These are phyloP conservation scores for Cyanidium caldarium DNA, from an alignment of 23 red algal species.

Conservation along the genomic window DNA sequence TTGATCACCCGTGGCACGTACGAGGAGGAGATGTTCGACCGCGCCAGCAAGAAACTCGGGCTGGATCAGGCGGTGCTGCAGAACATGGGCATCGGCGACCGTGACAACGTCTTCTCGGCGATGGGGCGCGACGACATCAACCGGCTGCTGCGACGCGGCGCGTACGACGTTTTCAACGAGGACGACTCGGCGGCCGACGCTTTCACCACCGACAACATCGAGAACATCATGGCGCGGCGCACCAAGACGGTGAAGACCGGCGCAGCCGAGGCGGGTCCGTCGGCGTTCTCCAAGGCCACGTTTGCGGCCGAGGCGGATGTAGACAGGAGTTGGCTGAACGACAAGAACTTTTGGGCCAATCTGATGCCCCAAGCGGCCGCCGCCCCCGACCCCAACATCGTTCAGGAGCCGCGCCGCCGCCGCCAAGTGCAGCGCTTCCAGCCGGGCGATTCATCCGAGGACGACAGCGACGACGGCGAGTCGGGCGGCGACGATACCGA, in stretches of 20 bases:
- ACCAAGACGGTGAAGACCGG: constrained; percentile 14
- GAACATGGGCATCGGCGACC: constrained; percentile 34
- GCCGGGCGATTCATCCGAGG: constrained; percentile 9
- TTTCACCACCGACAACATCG: constrained; percentile 50
- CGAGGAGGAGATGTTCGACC: constrained; percentile 65
- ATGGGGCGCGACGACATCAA: constrained; percentile 30
- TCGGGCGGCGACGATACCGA: constrained; percentile 17
- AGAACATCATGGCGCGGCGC: constrained; percentile 22
- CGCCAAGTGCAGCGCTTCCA: constrained; percentile 25
- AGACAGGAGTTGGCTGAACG: constrained; percentile 14
- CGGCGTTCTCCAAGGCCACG: constrained; percentile 43
- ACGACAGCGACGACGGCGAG: constrained; percentile 10
- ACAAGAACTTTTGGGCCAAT: constrained; percentile 52
- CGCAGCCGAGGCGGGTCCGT: constrained; percentile 13
- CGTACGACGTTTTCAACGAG: constrained; percentile 57
- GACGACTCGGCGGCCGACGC: constrained; percentile 36
- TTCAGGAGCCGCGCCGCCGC: constrained; percentile 14
- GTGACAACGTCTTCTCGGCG: constrained; percentile 12
- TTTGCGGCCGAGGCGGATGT: constrained; percentile 25
- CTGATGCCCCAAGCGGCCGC: constrained; percentile 19
- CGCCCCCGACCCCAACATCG: neutral
- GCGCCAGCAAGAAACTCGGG: constrained; percentile 45
- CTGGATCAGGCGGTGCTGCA: constrained; percentile 55
- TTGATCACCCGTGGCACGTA: constrained; percentile 32
- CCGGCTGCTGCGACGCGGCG: constrained; percentile 22